Percentiles rank a stretch among this genome's conserved stretches.
These are phyloP conservation scores for Penicillium freii DNA, from an alignment of 2,329 filamentous ascomycete genomes.

Conservation along the genomic window DNA sequence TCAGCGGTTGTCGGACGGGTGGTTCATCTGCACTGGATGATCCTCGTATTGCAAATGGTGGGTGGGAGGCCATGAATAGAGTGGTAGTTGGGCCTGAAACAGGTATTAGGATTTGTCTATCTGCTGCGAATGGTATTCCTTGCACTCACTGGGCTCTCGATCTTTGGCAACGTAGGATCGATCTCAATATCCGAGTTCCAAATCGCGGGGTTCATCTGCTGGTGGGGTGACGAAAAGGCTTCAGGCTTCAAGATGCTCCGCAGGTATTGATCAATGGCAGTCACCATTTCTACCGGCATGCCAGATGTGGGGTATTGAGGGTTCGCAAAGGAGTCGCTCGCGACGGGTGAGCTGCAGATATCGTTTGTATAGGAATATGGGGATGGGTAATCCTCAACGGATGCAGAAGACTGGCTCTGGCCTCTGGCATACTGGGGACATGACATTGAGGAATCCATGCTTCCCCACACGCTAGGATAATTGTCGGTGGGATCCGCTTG, in stretches of 20 bases:
- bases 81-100: not conserved
- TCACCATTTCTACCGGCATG: slow-evolving; percentile 2
- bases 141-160: not conserved
- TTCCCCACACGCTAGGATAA: not conserved
- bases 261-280: slow-evolving; percentile 12
- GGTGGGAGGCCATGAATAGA: slow-evolving; percentile 1
- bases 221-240: not conserved
- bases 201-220: not conserved
- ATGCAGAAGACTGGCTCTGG: slow-evolving; percentile 2
- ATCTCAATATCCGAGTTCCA: slow-evolving; percentile 5
- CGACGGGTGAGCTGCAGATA: slow-evolving; percentile 4
- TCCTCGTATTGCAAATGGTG: not conserved
- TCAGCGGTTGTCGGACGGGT: not conserved
- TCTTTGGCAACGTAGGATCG: slow-evolving; percentile 5
- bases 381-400: not conserved
- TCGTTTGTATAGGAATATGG: slow-evolving; percentile 7
- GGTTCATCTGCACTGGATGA: not conserved
- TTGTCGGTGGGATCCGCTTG: not conserved
- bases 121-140: not conserved
- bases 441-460: slow-evolving; percentile 3
- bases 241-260: slow-evolving; percentile 8
- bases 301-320: not conserved
- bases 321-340: not conserved
- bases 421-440: not conserved
- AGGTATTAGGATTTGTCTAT: not conserved